Conservation (phyloP, 192 early-diverging fungal species). For the Podila verticillata region DNA sequence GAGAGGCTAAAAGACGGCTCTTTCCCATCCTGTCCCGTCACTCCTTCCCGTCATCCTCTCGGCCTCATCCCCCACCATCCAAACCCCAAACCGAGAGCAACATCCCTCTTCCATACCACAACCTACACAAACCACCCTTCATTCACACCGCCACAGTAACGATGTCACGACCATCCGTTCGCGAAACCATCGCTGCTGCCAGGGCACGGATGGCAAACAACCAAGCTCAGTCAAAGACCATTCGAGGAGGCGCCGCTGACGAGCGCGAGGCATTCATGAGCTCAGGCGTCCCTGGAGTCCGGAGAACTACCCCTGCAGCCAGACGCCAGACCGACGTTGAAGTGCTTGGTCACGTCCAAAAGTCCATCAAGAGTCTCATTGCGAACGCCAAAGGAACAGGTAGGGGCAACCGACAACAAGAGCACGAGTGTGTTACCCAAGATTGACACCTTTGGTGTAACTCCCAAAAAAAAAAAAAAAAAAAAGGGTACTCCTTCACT, state of each 20-base stretch:
- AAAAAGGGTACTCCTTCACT: not conserved
- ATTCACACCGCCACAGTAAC: not conserved
- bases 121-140: not conserved
- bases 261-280: slow-evolving; percentile 43
- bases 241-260: slow-evolving; percentile 34
- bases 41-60: no score
- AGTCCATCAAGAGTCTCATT: slow-evolving; percentile 51
- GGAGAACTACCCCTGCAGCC: slow-evolving; percentile 10
- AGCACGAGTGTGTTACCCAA: not conserved
- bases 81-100: not conserved
- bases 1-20: no score
- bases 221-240: slow-evolving; percentile 26
- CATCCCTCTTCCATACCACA: not conserved
- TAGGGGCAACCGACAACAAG: not conserved
- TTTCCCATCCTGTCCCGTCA: no score
- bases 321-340: slow-evolving; percentile 41
- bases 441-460: not conserved
- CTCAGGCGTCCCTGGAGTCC: slow-evolving; percentile 37
- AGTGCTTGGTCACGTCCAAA: slow-evolving; percentile 48
- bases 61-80: no score
- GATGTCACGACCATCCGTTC: slow-evolving; percentile 50
- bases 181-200: slow-evolving; percentile 44
- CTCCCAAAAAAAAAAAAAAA: no score
- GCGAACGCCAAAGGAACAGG: slow-evolving; percentile 49
- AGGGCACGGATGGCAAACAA: slow-evolving; percentile 33